Conservation (phyloP, 2,329 filamentous ascomycete species). For the Lasiodiplodia gonubiensis region DNA sequence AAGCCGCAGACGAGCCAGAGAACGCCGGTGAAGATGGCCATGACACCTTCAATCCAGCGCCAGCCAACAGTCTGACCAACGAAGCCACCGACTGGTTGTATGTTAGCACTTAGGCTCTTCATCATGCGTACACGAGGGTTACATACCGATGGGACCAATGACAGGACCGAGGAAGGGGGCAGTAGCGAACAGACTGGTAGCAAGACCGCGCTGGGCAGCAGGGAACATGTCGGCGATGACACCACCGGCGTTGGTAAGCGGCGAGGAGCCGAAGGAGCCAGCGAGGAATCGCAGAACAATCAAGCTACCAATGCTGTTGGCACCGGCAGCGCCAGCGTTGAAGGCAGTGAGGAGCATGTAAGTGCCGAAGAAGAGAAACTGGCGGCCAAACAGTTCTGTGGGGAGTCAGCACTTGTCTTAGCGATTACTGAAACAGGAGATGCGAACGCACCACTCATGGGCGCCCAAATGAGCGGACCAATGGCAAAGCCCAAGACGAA, state of each 20-base stretch:
- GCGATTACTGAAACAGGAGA: background rate
- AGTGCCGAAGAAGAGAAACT: slow-evolving; percentile 45
- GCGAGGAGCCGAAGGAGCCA: slow-evolving; percentile 51
- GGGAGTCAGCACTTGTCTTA: slow-evolving; percentile 9
- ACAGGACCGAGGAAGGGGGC: slow-evolving; percentile 34
- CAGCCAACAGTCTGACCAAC: slow-evolving; percentile 35
- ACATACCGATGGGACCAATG: slow-evolving; percentile 32
- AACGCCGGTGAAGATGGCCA: slow-evolving; percentile 57
- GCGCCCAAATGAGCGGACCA: slow-evolving; percentile 67
- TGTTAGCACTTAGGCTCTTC: background rate
- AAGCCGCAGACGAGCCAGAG: slow-evolving; percentile 60
- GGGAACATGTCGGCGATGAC: slow-evolving; percentile 55
- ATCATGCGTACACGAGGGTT: no score
- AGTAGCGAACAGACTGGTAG: slow-evolving; percentile 32
- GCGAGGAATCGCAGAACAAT: slow-evolving; percentile 55
- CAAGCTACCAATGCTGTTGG: slow-evolving; percentile 52
- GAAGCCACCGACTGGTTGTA: slow-evolving; percentile 31
- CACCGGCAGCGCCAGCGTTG: slow-evolving; percentile 50
- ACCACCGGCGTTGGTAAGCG: slow-evolving; percentile 54
- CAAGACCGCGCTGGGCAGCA: slow-evolving; percentile 37
- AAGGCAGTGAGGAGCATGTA: slow-evolving; percentile 47
- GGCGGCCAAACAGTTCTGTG: slow-evolving; percentile 62
- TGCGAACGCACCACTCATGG: slow-evolving; percentile 38
- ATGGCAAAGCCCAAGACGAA: slow-evolving; percentile 68
- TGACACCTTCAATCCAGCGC: slow-evolving; percentile 52